Evolutionary conservation across 2,329 filamentous ascomycete genomes (phyloP), one percentile per base, ranked within the genome.

Genomic region (Colletotrichum falcatum): DNA sequence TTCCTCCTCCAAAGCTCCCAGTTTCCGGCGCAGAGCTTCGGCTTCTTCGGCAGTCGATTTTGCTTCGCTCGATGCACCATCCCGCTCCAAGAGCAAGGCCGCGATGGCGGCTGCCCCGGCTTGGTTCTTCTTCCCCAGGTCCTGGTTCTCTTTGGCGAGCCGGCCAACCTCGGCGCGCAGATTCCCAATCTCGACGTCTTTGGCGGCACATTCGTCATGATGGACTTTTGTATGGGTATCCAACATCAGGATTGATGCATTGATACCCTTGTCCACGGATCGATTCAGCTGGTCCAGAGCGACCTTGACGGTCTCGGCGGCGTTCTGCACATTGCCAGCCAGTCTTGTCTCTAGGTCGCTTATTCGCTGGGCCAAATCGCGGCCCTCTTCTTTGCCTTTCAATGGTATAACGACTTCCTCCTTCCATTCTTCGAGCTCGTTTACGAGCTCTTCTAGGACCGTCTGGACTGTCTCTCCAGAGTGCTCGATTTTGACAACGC

Each of bases 401-500:
- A n/a, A 46, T n/a, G n/a, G 20, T 5, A 7, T 9, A n/a, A 46
- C 12, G 8, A 46, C 20, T n/a, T 46, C 42, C 8, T n/a, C 6
- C 5, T 46, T n/a, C 20, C 42, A 46, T n/a, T 3, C 20, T 11
- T 46, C 20, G 5, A n/a, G 42, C 20, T 5, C 20, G 8, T 11
- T 23, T 7, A 11, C 20, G 20, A 46, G n/a, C 3, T 11, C n/a
- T n/a, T 12, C 42, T 2, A 46, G 1, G 6, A 5, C 7, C 20
- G 0, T n/a, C 20, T n/a, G 2, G 42, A 5, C 42, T n/a, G 5
- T n/a, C 7, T 12, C 8, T 5, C 11, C 42, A 2, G 16, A 46
- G 1, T 4, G 11, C 8, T n/a, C 9, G 7, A 4, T 14, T 0
- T 11, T 9, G 18, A n/a, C 7, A 5, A 5, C 20, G 6, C 5